Evolutionary conservation across 169 alveolate genomes (phyloP).

Genomic region (Cryptosporidium baileyi): DNA sequence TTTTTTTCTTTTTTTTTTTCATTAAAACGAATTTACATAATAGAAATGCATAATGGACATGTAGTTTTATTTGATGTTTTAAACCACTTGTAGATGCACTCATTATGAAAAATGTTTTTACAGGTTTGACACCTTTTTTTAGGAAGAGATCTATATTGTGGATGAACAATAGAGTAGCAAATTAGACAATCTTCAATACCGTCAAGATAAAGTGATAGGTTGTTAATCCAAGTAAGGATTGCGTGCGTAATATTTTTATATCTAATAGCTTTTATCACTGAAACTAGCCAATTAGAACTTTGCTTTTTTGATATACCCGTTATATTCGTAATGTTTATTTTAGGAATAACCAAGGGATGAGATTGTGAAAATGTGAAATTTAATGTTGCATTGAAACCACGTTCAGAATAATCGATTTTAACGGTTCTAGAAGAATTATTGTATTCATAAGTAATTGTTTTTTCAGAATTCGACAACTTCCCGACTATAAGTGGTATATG

Average conservation of each 20-base stretch:
- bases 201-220: constrained; percentile 48
- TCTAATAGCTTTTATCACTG: constrained; percentile 54
- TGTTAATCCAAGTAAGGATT: constrained; percentile 48
- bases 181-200: constrained; percentile 74
- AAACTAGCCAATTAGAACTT: constrained; percentile 32
- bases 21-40: too few relatives aligned
- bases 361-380: constrained; percentile 27
- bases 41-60: constrained; percentile 79
- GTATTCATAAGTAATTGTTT: background rate
- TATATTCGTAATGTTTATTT: constrained; percentile 15
- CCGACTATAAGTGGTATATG: constrained; percentile 10
- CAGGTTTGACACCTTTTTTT: constrained; percentile 71
- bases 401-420: constrained; percentile 16
- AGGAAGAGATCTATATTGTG: constrained; percentile 73
- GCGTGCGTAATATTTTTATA: constrained; percentile 34
- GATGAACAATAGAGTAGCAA: constrained; percentile 72
- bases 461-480: constrained; percentile 23
- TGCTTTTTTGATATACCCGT: constrained; percentile 59
- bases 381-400: constrained; percentile 38
- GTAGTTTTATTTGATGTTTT: constrained; percentile 77
- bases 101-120: constrained; percentile 73
- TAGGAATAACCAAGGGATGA: constrained; percentile 54
- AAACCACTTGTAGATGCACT: constrained; percentile 82
- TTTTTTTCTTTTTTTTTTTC: background rate
- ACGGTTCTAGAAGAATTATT: constrained; percentile 39